Conservation (phyloP, 1,284 basidiomycete genomes). For the Cutaneotrichosporon dermatis region DNA sequence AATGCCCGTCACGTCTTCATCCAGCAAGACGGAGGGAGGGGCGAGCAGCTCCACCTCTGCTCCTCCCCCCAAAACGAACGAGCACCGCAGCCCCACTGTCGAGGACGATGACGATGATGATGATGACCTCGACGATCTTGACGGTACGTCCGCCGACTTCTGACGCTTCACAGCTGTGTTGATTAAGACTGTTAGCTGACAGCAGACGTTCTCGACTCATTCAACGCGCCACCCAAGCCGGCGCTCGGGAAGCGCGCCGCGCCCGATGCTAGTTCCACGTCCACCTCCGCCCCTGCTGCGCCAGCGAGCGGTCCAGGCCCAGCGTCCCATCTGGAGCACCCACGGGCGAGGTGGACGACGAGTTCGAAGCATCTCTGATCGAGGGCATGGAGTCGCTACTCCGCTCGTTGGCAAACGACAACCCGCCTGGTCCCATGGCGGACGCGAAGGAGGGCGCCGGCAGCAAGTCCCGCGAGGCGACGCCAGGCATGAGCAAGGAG, state of each 20-base stretch:
- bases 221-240: slow-evolving; percentile 26
- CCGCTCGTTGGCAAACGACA: slow-evolving; percentile 57
- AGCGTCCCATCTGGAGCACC: slow-evolving; percentile 3
- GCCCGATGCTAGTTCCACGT: background rate
- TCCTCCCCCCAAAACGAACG: background rate
- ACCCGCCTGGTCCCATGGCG: slow-evolving; percentile 39
- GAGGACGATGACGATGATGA: slow-evolving; percentile 18
- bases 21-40: slow-evolving; percentile 1
- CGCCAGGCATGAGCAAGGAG: slow-evolving; percentile 26
- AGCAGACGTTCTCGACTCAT: slow-evolving; percentile 44
- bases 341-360: slow-evolving; percentile 38
- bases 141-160: slow-evolving; percentile 17
- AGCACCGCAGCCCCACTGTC: slow-evolving; percentile 22
- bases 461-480: slow-evolving; percentile 1
- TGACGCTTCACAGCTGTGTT: too few species aligned
- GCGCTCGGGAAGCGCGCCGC: slow-evolving; percentile 10
- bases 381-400: slow-evolving; percentile 79
- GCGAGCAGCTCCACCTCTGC: background rate
- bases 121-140: slow-evolving; percentile 43
- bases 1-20: background rate
- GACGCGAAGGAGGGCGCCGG: slow-evolving; percentile 5
- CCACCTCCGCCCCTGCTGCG: slow-evolving; percentile 1
- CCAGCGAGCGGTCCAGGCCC: slow-evolving; percentile 16
- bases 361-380: slow-evolving; percentile 68
- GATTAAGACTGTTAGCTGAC: too few species aligned